Conservation (phyloP, 345 rosid genomes). For the Orychophragmus violaceus region DNA sequence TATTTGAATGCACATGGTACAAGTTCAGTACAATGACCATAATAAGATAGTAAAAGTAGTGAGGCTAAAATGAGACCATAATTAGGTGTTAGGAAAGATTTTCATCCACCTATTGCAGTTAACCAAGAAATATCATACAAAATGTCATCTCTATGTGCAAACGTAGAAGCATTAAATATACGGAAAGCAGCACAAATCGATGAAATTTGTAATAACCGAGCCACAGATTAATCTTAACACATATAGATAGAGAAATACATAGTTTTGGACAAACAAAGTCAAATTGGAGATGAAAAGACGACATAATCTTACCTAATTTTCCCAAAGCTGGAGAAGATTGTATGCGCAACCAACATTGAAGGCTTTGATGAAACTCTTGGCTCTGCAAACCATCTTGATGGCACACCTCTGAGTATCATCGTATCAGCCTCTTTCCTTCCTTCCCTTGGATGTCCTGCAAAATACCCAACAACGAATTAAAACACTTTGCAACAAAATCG, state of each 20-base stretch:
- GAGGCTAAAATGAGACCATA: background rate
- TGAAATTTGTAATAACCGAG: background rate
- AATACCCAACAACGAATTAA: background rate
- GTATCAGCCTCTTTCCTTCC: slow-evolving; percentile 73
- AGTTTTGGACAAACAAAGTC: background rate
- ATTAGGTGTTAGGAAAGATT: background rate
- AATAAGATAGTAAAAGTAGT: background rate
- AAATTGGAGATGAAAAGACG: background rate
- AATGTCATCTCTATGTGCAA: background rate
- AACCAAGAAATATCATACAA: background rate
- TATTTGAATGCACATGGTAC: background rate
- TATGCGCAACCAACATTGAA: slow-evolving; percentile 83
- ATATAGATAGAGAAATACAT: background rate
- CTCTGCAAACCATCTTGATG: slow-evolving; percentile 95
- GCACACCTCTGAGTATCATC: slow-evolving; percentile 61
- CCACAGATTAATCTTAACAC: background rate
- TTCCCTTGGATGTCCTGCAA: slow-evolving; percentile 55
- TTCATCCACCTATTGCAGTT: background rate
- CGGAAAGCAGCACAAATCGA: background rate
- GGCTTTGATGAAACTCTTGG: slow-evolving; percentile 93
- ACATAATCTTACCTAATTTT: slow-evolving; percentile 55
- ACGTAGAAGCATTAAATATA: background rate
- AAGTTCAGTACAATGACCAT: background rate
- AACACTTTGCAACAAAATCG: background rate
- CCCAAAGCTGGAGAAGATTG: slow-evolving; percentile 78